Base-by-base conservation (phyloP, 768 basidiomycete genomes). In the Serendipita vermifera region DNA sequence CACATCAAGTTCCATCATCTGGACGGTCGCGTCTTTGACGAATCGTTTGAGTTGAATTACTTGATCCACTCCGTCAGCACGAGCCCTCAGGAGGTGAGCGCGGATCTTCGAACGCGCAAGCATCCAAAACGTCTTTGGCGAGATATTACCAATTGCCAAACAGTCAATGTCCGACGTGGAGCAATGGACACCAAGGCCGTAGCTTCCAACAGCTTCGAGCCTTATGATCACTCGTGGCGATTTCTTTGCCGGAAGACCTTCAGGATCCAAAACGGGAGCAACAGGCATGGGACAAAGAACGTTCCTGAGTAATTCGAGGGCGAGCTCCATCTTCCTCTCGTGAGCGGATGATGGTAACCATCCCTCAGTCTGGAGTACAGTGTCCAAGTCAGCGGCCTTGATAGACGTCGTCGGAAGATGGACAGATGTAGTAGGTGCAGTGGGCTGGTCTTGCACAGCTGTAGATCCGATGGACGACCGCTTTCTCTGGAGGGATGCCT, bases 21-120 rank as follows among this genome's bases (percentile, higher is more conserved):
- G 63, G 24, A 64, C 63, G 6, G 59, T 55, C 3, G 63, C 63
- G 55, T 64, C 60, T 48, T 60, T 63, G 22, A 64, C 61, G 29
- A 63, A 63, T 24, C 63, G 33, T 32, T 40, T 53, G 13, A 64
- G 55, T n/a, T 48, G 43, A 2, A 62, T 58, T 5, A 22, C 35
- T 29, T 38, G 22, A 24, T 38, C 33, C 29, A 29, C 7, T 31
- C 46, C 46, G 15, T 9, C 9, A 9, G 1, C 22, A 9, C 22
- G 6, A 9, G 14, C 15, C 15, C 22, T 14, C 38, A 15, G 29
- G 38, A 41, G 38, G 32, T 51, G 55, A 5, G 36, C 32, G 11
- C 31, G 35, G 3, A 63, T 35, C 35, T 54, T 26, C 24, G 33
- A 32, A 35, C 51, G 48, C 17, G 57, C 59, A 15, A 64, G 55